These are phyloP conservation scores for Hypoxylon sp. DNA, from an alignment of 2,329 filamentous ascomycete genomes.

Conservation along the genomic window DNA sequence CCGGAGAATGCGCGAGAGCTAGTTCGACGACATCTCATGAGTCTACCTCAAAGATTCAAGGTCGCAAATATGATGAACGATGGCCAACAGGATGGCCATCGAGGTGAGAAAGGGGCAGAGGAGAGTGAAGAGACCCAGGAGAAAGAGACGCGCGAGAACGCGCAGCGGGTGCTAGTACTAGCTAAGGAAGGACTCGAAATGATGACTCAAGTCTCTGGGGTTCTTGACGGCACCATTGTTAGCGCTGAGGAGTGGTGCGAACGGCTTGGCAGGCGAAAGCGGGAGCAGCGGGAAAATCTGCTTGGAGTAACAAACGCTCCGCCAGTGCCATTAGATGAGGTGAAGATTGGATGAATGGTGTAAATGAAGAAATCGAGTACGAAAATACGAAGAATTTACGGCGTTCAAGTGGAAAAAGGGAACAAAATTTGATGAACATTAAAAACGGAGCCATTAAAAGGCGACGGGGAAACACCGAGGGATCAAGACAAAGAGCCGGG, in stretches of 20 bases:
- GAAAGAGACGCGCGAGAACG: conserved; percentile 64
- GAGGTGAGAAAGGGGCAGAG: conserved; percentile 47
- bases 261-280: conserved; percentile 69
- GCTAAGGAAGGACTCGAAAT: conserved; percentile 93
- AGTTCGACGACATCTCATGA: conserved; percentile 85
- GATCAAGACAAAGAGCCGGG: conserved; percentile 25
- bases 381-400: conserved; percentile 37
- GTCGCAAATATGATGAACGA: conserved; percentile 69
- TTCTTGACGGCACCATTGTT: conserved; percentile 88
- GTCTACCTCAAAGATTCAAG: conserved; percentile 84
- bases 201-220: conserved; percentile 89
- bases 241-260: conserved; percentile 95
- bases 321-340: conserved; percentile 39
- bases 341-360: conserved; percentile 45
- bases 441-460: conserved; percentile 36
- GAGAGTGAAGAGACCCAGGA: conserved; percentile 56
- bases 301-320: conserved; percentile 34
- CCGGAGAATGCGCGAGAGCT: conserved; percentile 88
- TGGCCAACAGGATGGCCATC: conserved; percentile 47
- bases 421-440: conserved; percentile 39
- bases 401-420: conserved; percentile 39
- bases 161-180: conserved; percentile 83
- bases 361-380: conserved; percentile 29
- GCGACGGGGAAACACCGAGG: conserved; percentile 22
- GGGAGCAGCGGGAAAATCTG: conserved; percentile 49